phyloP scores from a whole-genome alignment of 208 protist species.

The Tritrichomonas musculus region DNA sequence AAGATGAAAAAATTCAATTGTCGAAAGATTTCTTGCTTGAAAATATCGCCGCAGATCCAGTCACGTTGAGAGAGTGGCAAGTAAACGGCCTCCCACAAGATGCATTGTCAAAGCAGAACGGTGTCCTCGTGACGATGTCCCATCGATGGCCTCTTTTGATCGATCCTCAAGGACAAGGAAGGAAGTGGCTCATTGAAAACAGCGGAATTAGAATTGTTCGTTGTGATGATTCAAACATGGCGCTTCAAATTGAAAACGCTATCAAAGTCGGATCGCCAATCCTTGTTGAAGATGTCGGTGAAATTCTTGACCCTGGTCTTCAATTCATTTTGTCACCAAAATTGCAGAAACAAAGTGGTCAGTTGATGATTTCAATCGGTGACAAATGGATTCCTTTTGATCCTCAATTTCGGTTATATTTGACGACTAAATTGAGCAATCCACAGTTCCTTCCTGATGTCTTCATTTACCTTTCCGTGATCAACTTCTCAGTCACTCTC shows the following conservation, averaged over 20 bases:
- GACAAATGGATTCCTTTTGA: conserved; percentile 65
- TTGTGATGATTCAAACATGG: conserved; percentile 67
- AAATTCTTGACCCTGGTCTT: conserved; percentile 79
- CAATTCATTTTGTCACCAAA: conserved; percentile 68
- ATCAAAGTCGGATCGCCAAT: conserved; percentile 76
- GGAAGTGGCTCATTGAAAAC: conserved; percentile 78
- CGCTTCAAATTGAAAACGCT: conserved; percentile 73
- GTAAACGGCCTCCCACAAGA: conserved; percentile 91
- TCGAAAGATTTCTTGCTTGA: conserved; percentile 77
- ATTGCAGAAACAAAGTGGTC: conserved; percentile 41
- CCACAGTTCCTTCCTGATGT: conserved; percentile 65
- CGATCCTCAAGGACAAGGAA: conserved; percentile 93
- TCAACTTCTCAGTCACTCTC: conserved; percentile 68
- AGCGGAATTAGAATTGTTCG: conserved; percentile 26
- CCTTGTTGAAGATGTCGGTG: conserved; percentile 80
- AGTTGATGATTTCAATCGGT: conserved; percentile 59
- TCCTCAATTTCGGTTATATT: conserved; percentile 59
- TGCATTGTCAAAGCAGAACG: conserved; percentile 88
- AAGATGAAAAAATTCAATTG: conserved; percentile 72
- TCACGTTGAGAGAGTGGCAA: conserved; percentile 81
- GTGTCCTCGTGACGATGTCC: conserved; percentile 68
- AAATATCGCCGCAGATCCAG: conserved; percentile 70
- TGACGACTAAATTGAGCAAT: conserved; percentile 66
- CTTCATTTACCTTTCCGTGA: conserved; percentile 64
- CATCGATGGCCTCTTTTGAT: conserved; percentile 95